Conservation (phyloP, 2,329 filamentous ascomycete genomes). For the Huntiella abstrusa region DNA sequence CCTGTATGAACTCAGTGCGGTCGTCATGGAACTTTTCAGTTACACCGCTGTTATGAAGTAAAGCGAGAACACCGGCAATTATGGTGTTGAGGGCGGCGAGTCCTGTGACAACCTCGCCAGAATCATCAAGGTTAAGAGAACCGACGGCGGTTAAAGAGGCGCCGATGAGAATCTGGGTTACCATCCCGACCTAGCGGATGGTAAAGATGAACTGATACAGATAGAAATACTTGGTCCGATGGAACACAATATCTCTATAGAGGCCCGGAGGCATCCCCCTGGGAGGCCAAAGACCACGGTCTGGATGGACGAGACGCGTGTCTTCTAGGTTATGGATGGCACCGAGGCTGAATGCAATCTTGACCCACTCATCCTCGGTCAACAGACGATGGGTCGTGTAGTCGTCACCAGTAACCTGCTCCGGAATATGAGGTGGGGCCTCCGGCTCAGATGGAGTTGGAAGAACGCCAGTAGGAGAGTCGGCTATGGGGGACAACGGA, state of each 20-base stretch:
- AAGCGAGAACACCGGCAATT: constrained; percentile 29
- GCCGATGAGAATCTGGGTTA: constrained; percentile 29
- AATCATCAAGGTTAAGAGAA: constrained; percentile 19
- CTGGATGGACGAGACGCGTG: constrained; percentile 23
- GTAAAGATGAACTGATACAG: constrained; percentile 25
- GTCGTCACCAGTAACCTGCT: not conserved
- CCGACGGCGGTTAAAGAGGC: constrained; percentile 32
- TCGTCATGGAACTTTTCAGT: constrained; percentile 32
- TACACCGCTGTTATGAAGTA: constrained; percentile 34
- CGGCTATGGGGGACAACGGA: not conserved
- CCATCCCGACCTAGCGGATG: constrained; percentile 27
- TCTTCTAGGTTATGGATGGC: constrained; percentile 17
- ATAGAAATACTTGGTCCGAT: constrained; percentile 26
- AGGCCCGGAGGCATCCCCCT: constrained; percentile 29
- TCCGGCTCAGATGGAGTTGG: not conserved
- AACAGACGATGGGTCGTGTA: constrained; percentile 3
- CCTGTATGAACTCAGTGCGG: constrained; percentile 28
- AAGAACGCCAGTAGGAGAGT: not conserved
- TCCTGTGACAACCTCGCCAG: constrained; percentile 26
- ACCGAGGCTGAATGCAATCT: constrained; percentile 9
- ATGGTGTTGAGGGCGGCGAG: constrained; percentile 32
- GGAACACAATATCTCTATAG: constrained; percentile 27
- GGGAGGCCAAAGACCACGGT: constrained; percentile 26
- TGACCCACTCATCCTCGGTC: constrained; percentile 6
- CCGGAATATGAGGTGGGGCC: not conserved